phyloP scores from a whole-genome alignment of 768 basidiomycete genomes.

The Stropharia rugosoannulata region DNA sequence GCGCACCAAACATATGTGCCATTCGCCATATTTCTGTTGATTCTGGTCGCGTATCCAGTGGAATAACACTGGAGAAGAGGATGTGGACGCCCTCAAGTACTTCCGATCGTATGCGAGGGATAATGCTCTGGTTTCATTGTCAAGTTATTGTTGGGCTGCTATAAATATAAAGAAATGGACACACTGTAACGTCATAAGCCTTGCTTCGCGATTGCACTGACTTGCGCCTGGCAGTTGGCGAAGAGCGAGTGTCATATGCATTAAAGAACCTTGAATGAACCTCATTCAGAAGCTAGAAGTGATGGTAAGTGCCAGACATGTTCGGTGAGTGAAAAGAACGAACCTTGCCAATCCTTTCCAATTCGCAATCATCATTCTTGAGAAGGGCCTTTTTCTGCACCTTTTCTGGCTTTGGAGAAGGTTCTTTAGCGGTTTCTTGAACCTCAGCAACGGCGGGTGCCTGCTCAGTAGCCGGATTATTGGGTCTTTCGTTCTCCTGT shows the following conservation, averaged over 20 bases:
- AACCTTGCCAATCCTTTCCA: conserved; percentile 76
- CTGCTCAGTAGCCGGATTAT: conserved; percentile 21
- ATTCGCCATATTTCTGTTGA: conserved; percentile 82
- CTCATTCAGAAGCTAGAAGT: conserved; percentile 68
- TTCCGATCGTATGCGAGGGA: conserved; percentile 73
- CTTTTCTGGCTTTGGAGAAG: conserved; percentile 40
- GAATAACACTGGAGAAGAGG: conserved; percentile 93
- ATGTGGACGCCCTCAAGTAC: conserved; percentile 81
- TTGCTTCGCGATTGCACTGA: conserved; percentile 19
- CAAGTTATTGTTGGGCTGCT: neutral
- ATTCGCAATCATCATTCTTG: conserved; percentile 85
- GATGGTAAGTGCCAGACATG: neutral
- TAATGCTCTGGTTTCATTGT: conserved; percentile 61
- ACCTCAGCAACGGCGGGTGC: neutral
- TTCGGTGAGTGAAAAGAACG: neutral
- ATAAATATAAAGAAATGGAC: conserved; percentile 19
- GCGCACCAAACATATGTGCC: conserved; percentile 88
- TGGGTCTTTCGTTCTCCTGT: conserved; percentile 40
- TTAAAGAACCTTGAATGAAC: conserved; percentile 79
- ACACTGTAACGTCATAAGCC: conserved; percentile 76
- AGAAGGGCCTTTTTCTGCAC: conserved; percentile 68
- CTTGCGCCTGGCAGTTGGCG: conserved; percentile 28
- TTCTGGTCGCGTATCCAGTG: conserved; percentile 80
- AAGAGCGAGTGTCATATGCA: conserved; percentile 51
- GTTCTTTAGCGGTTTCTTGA: conserved; percentile 15